These are phyloP conservation scores for Styphnolobium japonicum DNA, from an alignment of 306 rosid genomes.

Conservation along the genomic window DNA sequence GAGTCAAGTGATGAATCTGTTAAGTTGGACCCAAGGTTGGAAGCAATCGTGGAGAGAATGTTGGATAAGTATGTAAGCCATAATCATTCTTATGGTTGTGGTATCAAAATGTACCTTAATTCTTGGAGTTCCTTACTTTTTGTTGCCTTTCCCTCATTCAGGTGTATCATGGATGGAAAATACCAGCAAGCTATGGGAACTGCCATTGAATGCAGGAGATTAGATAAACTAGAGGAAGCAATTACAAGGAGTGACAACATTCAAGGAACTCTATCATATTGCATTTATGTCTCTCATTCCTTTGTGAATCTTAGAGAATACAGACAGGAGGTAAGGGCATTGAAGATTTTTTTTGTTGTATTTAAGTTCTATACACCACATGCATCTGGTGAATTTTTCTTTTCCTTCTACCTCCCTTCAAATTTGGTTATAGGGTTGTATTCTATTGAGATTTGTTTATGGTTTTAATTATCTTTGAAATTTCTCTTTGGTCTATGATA, in stretches of 20 bases:
- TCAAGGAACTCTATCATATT: constrained; percentile 89
- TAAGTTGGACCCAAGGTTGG: constrained; percentile 82
- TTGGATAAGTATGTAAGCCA: constrained; percentile 73
- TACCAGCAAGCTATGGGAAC: constrained; percentile 98
- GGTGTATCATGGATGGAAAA: constrained; percentile 93
- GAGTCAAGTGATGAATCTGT: constrained; percentile 62
- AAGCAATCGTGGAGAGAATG: constrained; percentile 96
- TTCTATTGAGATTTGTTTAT: neutral
- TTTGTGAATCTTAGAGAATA: constrained; percentile 92
- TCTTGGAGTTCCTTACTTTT: neutral
- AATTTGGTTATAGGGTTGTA: neutral
- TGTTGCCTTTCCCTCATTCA: constrained; percentile 29
- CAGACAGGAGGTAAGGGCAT: constrained; percentile 72
- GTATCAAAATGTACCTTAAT: neutral
- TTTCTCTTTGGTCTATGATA: neutral
- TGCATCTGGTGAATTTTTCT: neutral
- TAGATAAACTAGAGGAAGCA: constrained; percentile 98
- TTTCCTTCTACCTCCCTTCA: neutral
- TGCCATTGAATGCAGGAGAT: constrained; percentile 94
- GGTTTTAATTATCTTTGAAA: constrained; percentile 3
- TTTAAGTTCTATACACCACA: neutral
- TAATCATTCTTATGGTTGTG: neutral
- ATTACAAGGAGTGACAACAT: constrained; percentile 89
- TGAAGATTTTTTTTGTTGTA: neutral
- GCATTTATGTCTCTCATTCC: constrained; percentile 86